Evolutionary conservation across 495 filamentous ascomycete species (phyloP), one percentile per base, ranked within the genome.

Genomic region (Trichoderma virens): DNA sequence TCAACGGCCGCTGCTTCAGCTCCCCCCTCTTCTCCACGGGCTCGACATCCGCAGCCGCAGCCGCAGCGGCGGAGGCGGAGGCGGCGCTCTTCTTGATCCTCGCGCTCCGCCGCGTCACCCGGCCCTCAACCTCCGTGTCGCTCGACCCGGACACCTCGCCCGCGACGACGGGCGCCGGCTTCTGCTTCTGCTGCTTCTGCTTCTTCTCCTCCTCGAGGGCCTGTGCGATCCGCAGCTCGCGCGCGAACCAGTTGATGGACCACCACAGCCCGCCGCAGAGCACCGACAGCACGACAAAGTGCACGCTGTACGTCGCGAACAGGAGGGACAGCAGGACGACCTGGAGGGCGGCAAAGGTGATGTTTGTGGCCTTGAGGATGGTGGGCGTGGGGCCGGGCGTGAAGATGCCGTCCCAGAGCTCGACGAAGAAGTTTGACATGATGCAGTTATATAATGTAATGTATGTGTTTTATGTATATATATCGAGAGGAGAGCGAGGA

Each of bases 191-290:
- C 16, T 62, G 16, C 31, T 34, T 25, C 60, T 62, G 14, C 31
- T 62, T 25, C 32, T 27, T 3, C 31, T 84, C 80, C 67, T 87
- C 85, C 71, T 92, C 84, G 62, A 80, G 79, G 25, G 74, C 78
- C 69, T 90, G 86, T 47, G 86, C 86, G 11, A 76, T 76, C 61
- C 79, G 80, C 38, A 98, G 79, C 79, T 98, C 94, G 27, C 74
- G 72, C 45, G 92, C 91, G 70, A 98, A 98, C 94, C 94, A 98
- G 77, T 97, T 97, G 75, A 98, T 96, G 25, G 87, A 84, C 75
- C 82, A 89, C 94, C 94, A 98, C 28, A 98, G 82, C 0, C 90
- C 89, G 1, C 76, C 92, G 43, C 85, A 90, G 9, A 98, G 78
- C 59, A 85, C 71, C 7, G 90, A 94, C 6, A 98, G 81, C 61